Evolutionary conservation across 495 filamentous ascomycete species (phyloP), one percentile per base, ranked within the genome.

Genomic region (Penicillium parvum): DNA sequence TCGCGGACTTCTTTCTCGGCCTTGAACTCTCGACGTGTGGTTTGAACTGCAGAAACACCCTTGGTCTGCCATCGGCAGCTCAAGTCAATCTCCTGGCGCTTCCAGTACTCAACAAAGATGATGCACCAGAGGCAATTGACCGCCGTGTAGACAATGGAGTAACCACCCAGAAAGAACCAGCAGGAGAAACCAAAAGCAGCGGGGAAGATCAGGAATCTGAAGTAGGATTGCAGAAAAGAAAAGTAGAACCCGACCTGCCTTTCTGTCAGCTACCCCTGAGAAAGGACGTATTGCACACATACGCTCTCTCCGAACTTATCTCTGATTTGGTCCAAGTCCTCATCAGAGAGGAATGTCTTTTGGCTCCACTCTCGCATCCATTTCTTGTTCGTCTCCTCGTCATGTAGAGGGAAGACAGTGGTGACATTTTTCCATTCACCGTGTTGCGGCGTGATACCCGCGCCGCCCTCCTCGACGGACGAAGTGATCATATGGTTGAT

Each of bases 101-200:
- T 95, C 92, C 92, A 98, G 60, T 88, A 95, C 64, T 98, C 92
- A 27, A 95, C 84, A 55, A 98, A 97, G 15, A 90, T 68, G 2
- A 95, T 81, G 39, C 85, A 84, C 90, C 91, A 96, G 4, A 97
- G 69, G 21, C 79, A 81, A 58, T 86, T 95, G 28, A 86, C 77
- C 8, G 91, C 55, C 2, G 86, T 85, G 52, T 96, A 98, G 27
- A 90, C 65, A 46, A 81, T 76, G 3, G 91, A 96, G 63, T 84
- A 98, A 29, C 82, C 75, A 2, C 90, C 88, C 2, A 98, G 73
- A 10, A 96, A 51, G 20, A 92, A 57, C 86, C 88, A 96, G 21
- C 85, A 79, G 2, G 77, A 80, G 44, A 85, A 77, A 4, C 94
- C 92, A 59, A 96, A 85, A 10, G 75, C 73, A 2, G 92, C 94